A percentile compares a stretch with the other conserved stretches of the same genome.
phyloP scores from a whole-genome alignment of 768 basidiomycete species.

The Phylloporus sp. region DNA sequence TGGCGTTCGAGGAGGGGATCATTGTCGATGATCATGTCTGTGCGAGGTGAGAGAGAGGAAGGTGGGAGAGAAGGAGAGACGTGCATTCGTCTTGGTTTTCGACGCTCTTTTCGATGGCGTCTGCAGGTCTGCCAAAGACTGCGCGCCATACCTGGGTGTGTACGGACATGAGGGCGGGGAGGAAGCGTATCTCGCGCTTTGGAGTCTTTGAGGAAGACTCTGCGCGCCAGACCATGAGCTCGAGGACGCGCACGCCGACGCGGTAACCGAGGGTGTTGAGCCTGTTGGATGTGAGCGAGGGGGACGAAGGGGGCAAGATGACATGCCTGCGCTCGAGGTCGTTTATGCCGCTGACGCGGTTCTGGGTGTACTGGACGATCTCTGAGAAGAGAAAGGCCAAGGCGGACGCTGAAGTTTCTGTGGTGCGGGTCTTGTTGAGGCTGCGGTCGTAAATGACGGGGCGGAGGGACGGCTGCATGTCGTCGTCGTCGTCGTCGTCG shows the following conservation, averaged over 20 bases:
- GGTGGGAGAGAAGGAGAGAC: constrained; percentile 22
- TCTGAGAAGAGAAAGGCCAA: constrained; percentile 93
- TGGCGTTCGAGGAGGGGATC: constrained; percentile 87
- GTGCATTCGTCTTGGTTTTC: constrained; percentile 94
- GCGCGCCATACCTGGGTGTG: constrained; percentile 95
- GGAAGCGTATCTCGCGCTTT: constrained; percentile 85
- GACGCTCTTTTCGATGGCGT: constrained; percentile 92
- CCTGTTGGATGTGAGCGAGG: constrained; percentile 36
- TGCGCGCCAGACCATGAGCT: constrained; percentile 76
- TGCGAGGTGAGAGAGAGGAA: constrained; percentile 1
- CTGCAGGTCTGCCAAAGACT: constrained; percentile 89
- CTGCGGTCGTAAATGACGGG: constrained; percentile 87
- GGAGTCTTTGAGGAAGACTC: constrained; percentile 83
- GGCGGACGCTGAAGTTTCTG: constrained; percentile 79
- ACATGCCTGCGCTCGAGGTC: constrained; percentile 84
- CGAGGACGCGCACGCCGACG: constrained; percentile 80
- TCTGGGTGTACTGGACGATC: constrained; percentile 93
- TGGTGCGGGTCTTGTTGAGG: constrained; percentile 78
- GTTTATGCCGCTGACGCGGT: constrained; percentile 88
- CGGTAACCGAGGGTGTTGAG: constrained; percentile 92
- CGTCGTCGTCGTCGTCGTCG: no score
- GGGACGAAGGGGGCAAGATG: neutral
- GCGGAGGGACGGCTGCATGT: constrained; percentile 39
- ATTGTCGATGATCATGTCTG: constrained; percentile 98
- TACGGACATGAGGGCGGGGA: constrained; percentile 88